phyloP scores from a whole-genome alignment of 805 yeast genomes.

The Pichia kluyveri region DNA sequence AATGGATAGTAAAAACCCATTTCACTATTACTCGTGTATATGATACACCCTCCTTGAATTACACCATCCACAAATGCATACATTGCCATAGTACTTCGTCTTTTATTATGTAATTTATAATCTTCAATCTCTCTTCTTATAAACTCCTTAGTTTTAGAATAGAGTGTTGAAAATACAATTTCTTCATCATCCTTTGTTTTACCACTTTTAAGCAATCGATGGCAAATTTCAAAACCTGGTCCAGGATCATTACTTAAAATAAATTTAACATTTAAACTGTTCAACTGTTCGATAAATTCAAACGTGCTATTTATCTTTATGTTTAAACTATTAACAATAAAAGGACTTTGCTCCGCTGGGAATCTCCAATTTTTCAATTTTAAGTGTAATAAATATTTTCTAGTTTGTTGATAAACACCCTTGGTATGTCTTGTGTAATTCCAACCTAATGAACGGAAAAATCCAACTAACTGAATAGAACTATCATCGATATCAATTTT shows the following conservation, averaged over 20 bases:
- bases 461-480: conserved; percentile 16
- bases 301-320: conserved; percentile 5
- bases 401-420: conserved; percentile 4
- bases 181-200: conserved; percentile 16
- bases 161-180: conserved; percentile 21
- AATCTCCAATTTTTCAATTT: conserved; percentile 40
- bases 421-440: conserved; percentile 15
- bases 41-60: conserved; percentile 33
- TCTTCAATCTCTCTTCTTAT: conserved; percentile 28
- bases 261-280: conserved; percentile 48
- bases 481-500: conserved; percentile 5
- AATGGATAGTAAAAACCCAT: conserved; percentile 45
- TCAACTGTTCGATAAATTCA: conserved; percentile 43
- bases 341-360: conserved; percentile 28
- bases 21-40: conserved; percentile 37
- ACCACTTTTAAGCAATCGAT: conserved; percentile 25
- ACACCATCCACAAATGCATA: conserved; percentile 1
- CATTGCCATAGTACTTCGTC: conserved; percentile 37
- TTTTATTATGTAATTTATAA: conserved; percentile 45
- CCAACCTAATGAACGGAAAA: conserved; percentile 37
- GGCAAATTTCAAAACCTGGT: conserved; percentile 25
- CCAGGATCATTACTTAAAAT: conserved; percentile 40
- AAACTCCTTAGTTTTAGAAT: conserved; percentile 14
- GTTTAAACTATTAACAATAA: conserved; percentile 43
- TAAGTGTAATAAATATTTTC: conserved; percentile 31